These are phyloP conservation scores for Euphorbia celastroides DNA, from an alignment of 441 rosid genomes.

Conservation along the genomic window DNA sequence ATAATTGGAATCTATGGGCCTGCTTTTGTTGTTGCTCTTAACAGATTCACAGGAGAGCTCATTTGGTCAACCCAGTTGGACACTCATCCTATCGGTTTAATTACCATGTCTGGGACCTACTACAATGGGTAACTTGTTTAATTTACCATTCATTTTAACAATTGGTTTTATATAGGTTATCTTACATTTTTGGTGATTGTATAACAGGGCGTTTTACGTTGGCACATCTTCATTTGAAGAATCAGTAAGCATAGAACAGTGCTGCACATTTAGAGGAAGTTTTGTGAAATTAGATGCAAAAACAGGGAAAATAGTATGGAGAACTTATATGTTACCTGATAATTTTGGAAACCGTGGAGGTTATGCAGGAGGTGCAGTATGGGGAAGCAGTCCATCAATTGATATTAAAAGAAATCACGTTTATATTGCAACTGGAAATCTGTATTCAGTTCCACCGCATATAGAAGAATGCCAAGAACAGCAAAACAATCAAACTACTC, in stretches of 20 bases:
- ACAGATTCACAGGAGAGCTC: constrained; percentile 30
- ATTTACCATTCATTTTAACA: too few species aligned
- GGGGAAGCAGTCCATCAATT: constrained; percentile 45
- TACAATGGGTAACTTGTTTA: constrained; percentile 23
- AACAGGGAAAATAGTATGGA: constrained; percentile 27
- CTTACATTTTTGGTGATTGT: background rate
- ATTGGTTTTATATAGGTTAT: too few species aligned
- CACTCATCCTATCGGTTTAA: constrained; percentile 17
- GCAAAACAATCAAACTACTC: constrained; percentile 32
- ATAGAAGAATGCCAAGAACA: constrained; percentile 32
- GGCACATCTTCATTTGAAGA: constrained; percentile 44
- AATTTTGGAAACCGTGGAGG: constrained; percentile 26
- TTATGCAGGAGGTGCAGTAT: constrained; percentile 33
- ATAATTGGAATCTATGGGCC: constrained; percentile 36
- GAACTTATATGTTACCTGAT: constrained; percentile 33
- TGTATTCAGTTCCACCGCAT: constrained; percentile 33
- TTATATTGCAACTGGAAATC: constrained; percentile 40
- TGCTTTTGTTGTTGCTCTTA: constrained; percentile 34
- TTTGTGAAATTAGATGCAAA: constrained; percentile 22
- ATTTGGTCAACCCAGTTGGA: constrained; percentile 42
- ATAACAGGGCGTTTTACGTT: constrained; percentile 24
- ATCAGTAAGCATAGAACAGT: constrained; percentile 15
- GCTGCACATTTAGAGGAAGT: constrained; percentile 41
- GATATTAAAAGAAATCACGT: constrained; percentile 27
- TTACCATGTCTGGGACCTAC: constrained; percentile 44